Evolutionary conservation across 176 grass and related monocot genomes (phyloP), one percentile per base, ranked within the genome.

Genomic region (Panicum miliaceum): DNA sequence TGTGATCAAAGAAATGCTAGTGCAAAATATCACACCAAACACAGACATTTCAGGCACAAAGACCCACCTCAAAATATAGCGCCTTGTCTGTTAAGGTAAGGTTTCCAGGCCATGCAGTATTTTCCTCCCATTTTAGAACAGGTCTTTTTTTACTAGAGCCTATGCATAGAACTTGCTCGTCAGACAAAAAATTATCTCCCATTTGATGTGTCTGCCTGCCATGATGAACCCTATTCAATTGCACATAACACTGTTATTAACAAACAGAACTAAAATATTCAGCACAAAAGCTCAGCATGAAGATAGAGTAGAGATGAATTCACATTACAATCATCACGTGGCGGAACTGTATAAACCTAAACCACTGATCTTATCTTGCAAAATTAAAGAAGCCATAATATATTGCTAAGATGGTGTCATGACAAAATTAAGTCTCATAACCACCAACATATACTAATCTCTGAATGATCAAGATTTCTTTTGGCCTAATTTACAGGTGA

Each of bases 81-180:
- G 96, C 96, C 58, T 85, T 90, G 80, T 98, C 84, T 53, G 93
- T 94, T 81, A 98, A 85, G 77, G 93, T 98, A 73, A 98, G 81
- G 79, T 92, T 86, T 85, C 96, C 96, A 67, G 96, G 96, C 96
- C 93, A 95, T 83, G 93, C 96, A 81, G 86, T 90, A 65, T 94
- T 98, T 64, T 93, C 77, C 82, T 98, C 96, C 96, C 93, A 98
- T 93, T 98, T 98, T 81, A 98, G 88, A 66, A 98, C 93, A 74
- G 93, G 96, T 35, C 93, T 78, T 89, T 93, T 98, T 88, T 84
- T 95, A 83, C 93, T 98, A 78, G 96, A 95, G 71, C 87, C 91
- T 87, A 98, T 92, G 84, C 96, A 98, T 77, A 98, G 71, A 51
- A 98, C 84, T 81, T 98, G 90, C 83, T 98, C 93, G 3, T 87